Base-by-base conservation (phyloP, 768 basidiomycete genomes). In the Psilocybe sp. region DNA sequence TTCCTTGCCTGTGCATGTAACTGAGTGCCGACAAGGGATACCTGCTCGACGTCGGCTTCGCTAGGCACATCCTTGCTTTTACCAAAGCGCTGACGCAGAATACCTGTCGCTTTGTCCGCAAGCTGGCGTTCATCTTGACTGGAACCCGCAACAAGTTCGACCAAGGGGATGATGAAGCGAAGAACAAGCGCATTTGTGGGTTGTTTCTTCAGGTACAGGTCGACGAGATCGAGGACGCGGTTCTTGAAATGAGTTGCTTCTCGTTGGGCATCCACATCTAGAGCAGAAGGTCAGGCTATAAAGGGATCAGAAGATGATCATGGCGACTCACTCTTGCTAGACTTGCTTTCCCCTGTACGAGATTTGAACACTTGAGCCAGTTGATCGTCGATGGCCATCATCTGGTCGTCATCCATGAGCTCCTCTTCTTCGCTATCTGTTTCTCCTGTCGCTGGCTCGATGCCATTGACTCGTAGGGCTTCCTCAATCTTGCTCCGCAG, bases 161-260 rank as follows among this genome's bases (percentile, higher is more conserved):
- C 71, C 33, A 99, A 74, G 8, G 95, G 89, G 2, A 85, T 56
- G 55, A 97, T 74, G 42, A 91, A 72, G 35, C 78, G 81, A 35
- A 91, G 60, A 46, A 84, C 68, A 47, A 86, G 75, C 0, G 85
- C 75, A 62, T 80, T 96, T n/a, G 82, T 73, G 1, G 88, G 78
- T 57, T 92, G 87, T 59, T 82, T 85, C 64, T 82, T 88, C 55
- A 88, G 69, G 69, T 85, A 95, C 18, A 79, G 82, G 47, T 98
- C 94, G 50, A 98, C 78, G n/a, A 99, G 80, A 66, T 98, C 96
- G 23, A 99, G 83, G 23, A 97, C 88, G 11, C 95, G 85, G 65
- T 91, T 93, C 66, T 96, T 98, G 82, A 97, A 98, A 68, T 98
- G 89, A 5, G 91, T 88, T 3, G 93, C 92, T 69, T 96, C 90